Base-by-base conservation (phyloP, 257 asterid genomes). In the Echium plantagineum region DNA sequence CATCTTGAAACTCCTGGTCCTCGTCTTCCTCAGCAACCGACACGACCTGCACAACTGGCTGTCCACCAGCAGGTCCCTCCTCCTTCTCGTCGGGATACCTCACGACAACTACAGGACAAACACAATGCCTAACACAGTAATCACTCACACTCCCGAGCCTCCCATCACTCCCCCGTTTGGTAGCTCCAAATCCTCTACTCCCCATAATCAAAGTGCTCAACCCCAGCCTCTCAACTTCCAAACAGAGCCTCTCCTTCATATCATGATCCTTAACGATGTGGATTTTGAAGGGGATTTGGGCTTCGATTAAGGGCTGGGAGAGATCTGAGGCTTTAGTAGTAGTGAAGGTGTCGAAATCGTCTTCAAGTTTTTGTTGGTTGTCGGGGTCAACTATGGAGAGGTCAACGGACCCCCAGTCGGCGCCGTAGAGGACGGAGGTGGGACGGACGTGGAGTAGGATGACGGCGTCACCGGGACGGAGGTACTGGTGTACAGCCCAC, bases 81-180 rank as follows among this genome's bases (percentile, higher is more conserved):
- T 78, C 88, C 77, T 80, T 84, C 61, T 85, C 94, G 63, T 82
- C 97, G 12, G 90, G 88, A 62, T 77, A 86, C 58, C 97, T 75
- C 16, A 89, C 94, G 16, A 89, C 97, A 62, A 89, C 97, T 21
- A 89, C 97, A 17, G 95, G 97, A 60, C 95, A 89, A 13, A 89
- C 95, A 52, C 94, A 89, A 66, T 89, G 97, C 85, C 97, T 84
- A 9, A 89, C 97, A 71, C 95, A 89, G 74, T 89, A 89, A 84
- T 89, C 97, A 76, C 97, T 89, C 1, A 89, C 94, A 74, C 95
- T 89, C 28, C 97, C 95, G 30, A 89, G 87, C 83, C 97, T 80
- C 31, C 83, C 94, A 70, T 84, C 80, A 52, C 73, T 78, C 9
- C 91, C 94, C 62, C 74, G 83, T 74, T 76, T 89, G 0, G 82